Percentiles rank a stretch among this genome's conserved stretches.
phyloP scores from a whole-genome alignment of 78 protist species.

The Polysphondylium violaceum region DNA sequence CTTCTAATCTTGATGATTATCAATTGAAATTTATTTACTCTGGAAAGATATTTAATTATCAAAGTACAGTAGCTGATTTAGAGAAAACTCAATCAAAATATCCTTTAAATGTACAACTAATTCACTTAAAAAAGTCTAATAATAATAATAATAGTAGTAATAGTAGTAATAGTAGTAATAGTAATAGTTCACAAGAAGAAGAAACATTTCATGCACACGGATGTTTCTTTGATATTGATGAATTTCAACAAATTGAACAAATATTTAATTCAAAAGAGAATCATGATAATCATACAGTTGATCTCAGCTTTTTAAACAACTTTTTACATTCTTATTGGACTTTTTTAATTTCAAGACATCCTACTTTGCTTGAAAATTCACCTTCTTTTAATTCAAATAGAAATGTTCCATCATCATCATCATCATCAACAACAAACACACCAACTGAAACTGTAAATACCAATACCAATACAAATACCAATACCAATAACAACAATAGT shows the following conservation, averaged over 20 bases:
- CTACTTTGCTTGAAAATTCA: not conserved
- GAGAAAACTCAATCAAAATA: slow-evolving; percentile 3
- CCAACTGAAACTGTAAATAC: not conserved
- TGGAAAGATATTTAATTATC: slow-evolving; percentile 23
- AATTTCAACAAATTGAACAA: slow-evolving; percentile 26
- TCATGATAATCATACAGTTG: not conserved
- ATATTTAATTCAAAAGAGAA: slow-evolving; percentile 10
- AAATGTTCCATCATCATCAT: not conserved
- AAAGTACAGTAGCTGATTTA: not conserved
- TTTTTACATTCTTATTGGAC: slow-evolving; percentile 50
- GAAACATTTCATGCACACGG: slow-evolving; percentile 38
- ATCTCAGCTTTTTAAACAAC: slow-evolving; percentile 8
- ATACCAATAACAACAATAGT: not conserved
- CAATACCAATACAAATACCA: not conserved
- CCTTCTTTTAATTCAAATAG: not conserved
- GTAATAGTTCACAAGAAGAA: not conserved
- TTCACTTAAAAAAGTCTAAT: not conserved
- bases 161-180: not conserved
- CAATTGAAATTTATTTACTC: slow-evolving; percentile 33
- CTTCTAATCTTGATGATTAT: not conserved
- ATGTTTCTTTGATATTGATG: slow-evolving; percentile 40
- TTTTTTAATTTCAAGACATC: slow-evolving; percentile 10
- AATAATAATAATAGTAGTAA: not conserved
- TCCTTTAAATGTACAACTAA: slow-evolving; percentile 32
- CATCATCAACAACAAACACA: not conserved